Evolutionary conservation across 2,329 filamentous ascomycete genomes (phyloP), one percentile per base, ranked within the genome.

Genomic region (Venturia oleaginea): DNA sequence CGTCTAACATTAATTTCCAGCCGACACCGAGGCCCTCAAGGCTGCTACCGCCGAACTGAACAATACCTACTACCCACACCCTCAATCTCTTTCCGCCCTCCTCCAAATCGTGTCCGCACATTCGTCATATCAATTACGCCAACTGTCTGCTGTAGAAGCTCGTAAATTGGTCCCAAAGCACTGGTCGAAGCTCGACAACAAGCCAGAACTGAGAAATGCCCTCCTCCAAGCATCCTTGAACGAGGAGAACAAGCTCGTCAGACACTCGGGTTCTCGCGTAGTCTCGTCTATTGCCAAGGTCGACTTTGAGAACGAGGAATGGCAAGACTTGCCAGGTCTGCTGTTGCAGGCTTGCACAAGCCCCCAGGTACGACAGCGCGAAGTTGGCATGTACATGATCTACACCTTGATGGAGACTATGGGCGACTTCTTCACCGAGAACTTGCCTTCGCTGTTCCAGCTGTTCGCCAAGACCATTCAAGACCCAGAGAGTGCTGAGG

Each of bases 321-420:
- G 91, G 91, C 79, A 79, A 34, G 89, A 95, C 65, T 85, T 97
- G 66, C 86, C 95, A 62, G 85, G 86, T 68, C 84, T 89, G 69
- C 84, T 97, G 63, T 84, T 91, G 67, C 88, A 89, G 73, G 90
- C 94, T 67, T 88, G 90, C 70, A 89, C 84, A 69, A 92, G 86
- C 74, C 79, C 83, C 66, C 87, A 87, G 67, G 87, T 90, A 62
- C 82, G 86, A 67, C 90, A 96, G 75, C 88, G 94, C 69, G 92
- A 96, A 74, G 90, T 97, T 48, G 92, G 90, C 68, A 88, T 93
- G 68, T 97, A 94, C 79, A 92, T 97, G 70, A 87, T 97, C 69
- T 97, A 88, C 79, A 93, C 91, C 67, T 86, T 97, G 59, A 82
- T 97, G 13, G 94, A 99, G 79, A 88, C 89, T 64, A 88, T 95